Percentiles rank a stretch among this genome's conserved stretches.
Conservation (phyloP, 2,329 filamentous ascomycete species). For the Botrytis fragariae region DNA sequence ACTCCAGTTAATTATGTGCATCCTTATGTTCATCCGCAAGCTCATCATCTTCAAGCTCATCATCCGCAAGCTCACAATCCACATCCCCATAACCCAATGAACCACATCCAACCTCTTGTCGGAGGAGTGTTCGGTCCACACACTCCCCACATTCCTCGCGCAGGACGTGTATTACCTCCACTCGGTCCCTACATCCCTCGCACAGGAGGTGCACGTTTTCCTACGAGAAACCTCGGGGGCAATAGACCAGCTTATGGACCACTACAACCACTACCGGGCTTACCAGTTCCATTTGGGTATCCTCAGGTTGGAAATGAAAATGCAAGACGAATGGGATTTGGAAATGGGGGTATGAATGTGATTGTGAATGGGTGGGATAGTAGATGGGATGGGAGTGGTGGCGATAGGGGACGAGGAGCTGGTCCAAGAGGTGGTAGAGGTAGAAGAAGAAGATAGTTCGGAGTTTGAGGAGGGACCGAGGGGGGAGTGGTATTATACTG, state of each 20-base stretch:
- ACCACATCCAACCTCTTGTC: no score
- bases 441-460: neutral
- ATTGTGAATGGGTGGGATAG: neutral
- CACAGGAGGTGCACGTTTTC: neutral
- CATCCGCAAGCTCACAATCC: no score
- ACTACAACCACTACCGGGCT: accelerated
- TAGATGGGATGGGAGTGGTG: neutral
- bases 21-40: no score
- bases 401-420: neutral
- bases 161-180: no score
- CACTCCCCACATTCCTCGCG: no score
- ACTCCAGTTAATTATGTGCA: neutral
- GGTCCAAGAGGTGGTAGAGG: neutral
- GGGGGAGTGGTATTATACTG: neutral
- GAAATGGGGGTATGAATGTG: neutral
- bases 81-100: no score
- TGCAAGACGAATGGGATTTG: no score
- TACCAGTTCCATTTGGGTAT: accelerated
- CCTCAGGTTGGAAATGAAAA: neutral
- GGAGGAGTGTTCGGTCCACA: no score
- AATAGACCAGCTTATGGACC: neutral
- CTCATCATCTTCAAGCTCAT: no score
- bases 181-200: neutral
- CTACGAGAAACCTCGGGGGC: accelerated
- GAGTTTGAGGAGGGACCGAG: neutral